Evolutionary conservation across 2,329 filamentous ascomycete species (phyloP), one percentile per base, ranked within the genome.

Genomic region (Epichloe festucae): DNA sequence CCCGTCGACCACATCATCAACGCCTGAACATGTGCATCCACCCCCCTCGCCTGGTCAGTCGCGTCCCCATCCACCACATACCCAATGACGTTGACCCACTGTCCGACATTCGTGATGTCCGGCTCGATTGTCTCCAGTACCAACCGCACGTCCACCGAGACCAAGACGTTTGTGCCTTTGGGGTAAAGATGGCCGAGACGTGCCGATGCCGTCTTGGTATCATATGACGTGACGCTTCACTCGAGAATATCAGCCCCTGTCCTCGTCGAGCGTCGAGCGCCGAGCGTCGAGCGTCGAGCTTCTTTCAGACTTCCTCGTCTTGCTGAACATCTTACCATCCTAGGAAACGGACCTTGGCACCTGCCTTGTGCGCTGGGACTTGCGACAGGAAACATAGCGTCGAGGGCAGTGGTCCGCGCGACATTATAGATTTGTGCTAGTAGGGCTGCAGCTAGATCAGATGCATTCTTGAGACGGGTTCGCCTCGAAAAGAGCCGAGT

Each of bases 21-120:
- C 1, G 87, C 89, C 62, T 95, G 87, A 17, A 95, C 71, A 52
- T 70, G 62, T 31, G 75, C 66, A 14, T 31, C 38, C 19, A 36
- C 48, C 7, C 31, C 48, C 48, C 8, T 6, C n/a, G 5, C n/a
- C 17, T 10, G 12, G 12, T 38, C 48, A 21, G 36, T n/a, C 46
- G 31, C 46, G 11, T 8, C 17, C 15, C 35, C 17, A 12, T 52
- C 50, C 35, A 23, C 75, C 50, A 90, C 73, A 64, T 94, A 94
- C 5, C 90, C 91, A 57, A 96, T 79, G 3, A 96, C 76, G 63
- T 96, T 95, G 48, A 96, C 68, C 89, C 90, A 96, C 54, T 84
- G 77, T n/a, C 91, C 91, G 27, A 85, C 70, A 48, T 81, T 75
- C 49, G 85, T 76, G 48, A 86, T 74, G 52, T 82, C 76, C 21